Conservation (phyloP, 1,284 basidiomycete genomes). For the Ceratobasidium sp. region DNA sequence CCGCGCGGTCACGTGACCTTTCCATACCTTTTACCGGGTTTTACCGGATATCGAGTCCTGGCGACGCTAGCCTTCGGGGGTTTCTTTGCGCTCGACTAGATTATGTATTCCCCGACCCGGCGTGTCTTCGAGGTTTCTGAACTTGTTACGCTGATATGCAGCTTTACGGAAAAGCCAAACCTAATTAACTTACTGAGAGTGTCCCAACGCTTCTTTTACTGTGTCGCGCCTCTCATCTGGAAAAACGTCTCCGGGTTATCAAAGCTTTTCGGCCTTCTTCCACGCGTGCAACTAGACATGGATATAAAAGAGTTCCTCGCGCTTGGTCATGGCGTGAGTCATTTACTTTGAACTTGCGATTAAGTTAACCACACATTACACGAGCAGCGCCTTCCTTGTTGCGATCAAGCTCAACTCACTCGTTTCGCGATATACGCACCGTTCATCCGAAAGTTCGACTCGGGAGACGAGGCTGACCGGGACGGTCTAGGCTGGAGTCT, state of each 20-base stretch:
- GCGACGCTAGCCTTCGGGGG: too few species aligned
- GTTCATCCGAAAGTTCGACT: background rate
- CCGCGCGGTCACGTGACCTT: too few species aligned
- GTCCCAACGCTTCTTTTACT: background rate
- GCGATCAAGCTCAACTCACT: background rate
- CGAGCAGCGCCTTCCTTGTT: background rate
- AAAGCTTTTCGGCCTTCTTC: background rate
- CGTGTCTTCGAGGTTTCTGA: background rate
- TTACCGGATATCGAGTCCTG: too few species aligned
- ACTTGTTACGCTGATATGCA: conserved; percentile 1
- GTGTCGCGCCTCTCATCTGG: conserved; percentile 1
- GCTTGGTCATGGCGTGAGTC: background rate
- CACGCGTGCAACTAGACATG: too few species aligned
- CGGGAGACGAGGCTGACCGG: background rate
- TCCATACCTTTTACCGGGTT: too few species aligned
- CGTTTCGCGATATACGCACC: conserved; percentile 6
- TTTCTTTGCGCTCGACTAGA: too few species aligned
- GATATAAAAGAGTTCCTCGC: background rate
- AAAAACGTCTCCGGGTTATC: background rate
- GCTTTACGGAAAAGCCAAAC: background rate
- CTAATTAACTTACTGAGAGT: background rate
- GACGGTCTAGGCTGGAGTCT: background rate
- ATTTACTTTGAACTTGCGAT: background rate
- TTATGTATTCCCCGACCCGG: background rate
- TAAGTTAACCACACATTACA: background rate